These are phyloP conservation scores for Pogostemon cablin DNA, from an alignment of 257 asterid genomes.

Conservation along the genomic window DNA sequence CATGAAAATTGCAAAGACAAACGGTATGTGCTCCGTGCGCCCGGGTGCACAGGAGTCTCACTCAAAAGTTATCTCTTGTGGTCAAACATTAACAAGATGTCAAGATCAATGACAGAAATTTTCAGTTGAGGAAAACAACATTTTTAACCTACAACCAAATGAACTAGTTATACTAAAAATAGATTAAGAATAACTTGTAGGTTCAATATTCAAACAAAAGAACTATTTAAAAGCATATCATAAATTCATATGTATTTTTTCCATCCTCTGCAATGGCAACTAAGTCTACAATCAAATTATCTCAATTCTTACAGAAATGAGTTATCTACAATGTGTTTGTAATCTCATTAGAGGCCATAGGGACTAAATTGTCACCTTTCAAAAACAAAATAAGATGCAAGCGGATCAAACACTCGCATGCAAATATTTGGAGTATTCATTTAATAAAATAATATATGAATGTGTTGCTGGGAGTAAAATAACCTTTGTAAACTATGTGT, in stretches of 20 bases:
- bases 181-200: neutral
- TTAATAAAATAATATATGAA: no score
- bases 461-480: no score
- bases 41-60: no score
- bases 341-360: conserved; percentile 6
- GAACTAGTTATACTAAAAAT: neutral
- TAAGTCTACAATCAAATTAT: neutral
- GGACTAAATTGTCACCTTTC: neutral
- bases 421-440: neutral
- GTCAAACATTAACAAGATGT: neutral
- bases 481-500: no score
- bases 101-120: neutral
- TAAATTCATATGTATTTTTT: neutral
- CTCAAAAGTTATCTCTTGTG: neutral
- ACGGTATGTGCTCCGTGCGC: no score
- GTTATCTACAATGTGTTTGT: neutral
- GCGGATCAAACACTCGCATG: neutral
- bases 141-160: neutral
- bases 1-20: no score
- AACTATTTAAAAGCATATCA: neutral
- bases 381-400: conserved; percentile 19
- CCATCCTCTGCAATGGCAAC: neutral
- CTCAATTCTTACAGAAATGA: neutral
- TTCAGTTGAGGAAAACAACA: neutral
- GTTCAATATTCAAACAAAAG: neutral